Evolutionary conservation across 345 rosid species (phyloP).

Genomic region (Eucalyptus tenuipes): DNA sequence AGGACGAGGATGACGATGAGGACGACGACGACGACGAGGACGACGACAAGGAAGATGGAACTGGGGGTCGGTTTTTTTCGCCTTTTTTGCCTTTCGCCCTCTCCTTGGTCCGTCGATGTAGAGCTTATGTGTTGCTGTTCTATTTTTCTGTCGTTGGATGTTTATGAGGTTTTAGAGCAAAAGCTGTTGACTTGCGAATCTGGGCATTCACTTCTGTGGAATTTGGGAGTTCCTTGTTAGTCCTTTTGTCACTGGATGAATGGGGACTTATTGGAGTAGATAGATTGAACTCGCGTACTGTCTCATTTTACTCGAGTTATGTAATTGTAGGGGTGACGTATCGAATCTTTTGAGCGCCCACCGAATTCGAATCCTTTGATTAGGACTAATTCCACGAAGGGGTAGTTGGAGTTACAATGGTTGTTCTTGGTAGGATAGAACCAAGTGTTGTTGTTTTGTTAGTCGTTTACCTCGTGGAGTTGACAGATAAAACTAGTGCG

Average conservation of each 20-base stretch:
- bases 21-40: slow-evolving; percentile 68
- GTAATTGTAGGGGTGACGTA: background rate
- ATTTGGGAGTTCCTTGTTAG: background rate
- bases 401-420: background rate
- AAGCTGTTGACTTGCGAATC: background rate
- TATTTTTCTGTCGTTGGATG: background rate
- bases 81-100: too few relatives aligned
- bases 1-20: slow-evolving; percentile 53
- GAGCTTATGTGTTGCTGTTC: background rate
- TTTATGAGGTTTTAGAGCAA: background rate
- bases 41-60: slow-evolving; percentile 47
- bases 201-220: background rate
- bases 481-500: background rate
- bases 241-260: background rate
- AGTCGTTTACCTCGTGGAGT: background rate
- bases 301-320: background rate
- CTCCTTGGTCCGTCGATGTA: background rate
- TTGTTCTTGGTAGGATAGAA: background rate
- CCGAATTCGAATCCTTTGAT: background rate
- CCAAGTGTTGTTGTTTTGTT: background rate
- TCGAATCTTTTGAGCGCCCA: background rate
- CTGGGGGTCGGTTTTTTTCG: slow-evolving; percentile 24
- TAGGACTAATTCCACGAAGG: background rate
- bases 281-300: background rate
- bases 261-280: background rate